phyloP scores from a whole-genome alignment of 164 flowering plant species.

The Umbellularia californica region DNA sequence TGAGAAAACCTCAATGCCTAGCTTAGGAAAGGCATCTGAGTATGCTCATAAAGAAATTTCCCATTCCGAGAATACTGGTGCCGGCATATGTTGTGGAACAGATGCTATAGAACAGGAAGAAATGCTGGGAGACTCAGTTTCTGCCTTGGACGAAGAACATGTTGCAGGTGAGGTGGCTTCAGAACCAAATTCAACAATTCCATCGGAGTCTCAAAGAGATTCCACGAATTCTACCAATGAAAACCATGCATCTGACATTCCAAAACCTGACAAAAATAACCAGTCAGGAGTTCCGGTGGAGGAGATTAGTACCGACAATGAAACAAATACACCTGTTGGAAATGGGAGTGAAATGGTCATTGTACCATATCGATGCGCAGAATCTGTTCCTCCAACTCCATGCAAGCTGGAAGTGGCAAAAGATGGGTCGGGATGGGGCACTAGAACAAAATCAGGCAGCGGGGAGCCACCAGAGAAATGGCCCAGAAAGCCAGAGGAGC shows the following conservation, averaged over 20 bases:
- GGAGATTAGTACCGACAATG: constrained; percentile 40
- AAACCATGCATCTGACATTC: constrained; percentile 25
- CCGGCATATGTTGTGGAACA: background rate
- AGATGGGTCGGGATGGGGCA: constrained; percentile 38
- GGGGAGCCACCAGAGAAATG: constrained; percentile 34
- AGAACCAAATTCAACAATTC: constrained; percentile 10
- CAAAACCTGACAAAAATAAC: constrained; percentile 21
- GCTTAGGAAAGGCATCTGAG: constrained; percentile 19
- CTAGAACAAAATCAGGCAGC: constrained; percentile 28
- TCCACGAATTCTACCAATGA: constrained; percentile 12
- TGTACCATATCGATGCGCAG: constrained; percentile 36
- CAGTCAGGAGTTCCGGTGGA: constrained; percentile 28
- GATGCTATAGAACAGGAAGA: constrained; percentile 22
- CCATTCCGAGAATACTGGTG: constrained; percentile 6
- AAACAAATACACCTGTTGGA: constrained; percentile 27
- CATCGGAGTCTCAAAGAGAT: constrained; percentile 15
- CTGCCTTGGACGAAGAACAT: constrained; percentile 37
- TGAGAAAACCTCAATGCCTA: constrained; percentile 16
- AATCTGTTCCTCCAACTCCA: constrained; percentile 68
- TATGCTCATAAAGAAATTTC: constrained; percentile 8
- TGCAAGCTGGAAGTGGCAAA: constrained; percentile 50
- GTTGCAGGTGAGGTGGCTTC: constrained; percentile 14
- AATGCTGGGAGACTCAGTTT: constrained; percentile 27
- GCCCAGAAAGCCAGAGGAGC: constrained; percentile 34
- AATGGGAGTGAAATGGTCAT: constrained; percentile 34